Evolutionary conservation across 2,329 filamentous ascomycete species (phyloP), one percentile per base, ranked within the genome.

Genomic region (Aspergillus caelatus): DNA sequence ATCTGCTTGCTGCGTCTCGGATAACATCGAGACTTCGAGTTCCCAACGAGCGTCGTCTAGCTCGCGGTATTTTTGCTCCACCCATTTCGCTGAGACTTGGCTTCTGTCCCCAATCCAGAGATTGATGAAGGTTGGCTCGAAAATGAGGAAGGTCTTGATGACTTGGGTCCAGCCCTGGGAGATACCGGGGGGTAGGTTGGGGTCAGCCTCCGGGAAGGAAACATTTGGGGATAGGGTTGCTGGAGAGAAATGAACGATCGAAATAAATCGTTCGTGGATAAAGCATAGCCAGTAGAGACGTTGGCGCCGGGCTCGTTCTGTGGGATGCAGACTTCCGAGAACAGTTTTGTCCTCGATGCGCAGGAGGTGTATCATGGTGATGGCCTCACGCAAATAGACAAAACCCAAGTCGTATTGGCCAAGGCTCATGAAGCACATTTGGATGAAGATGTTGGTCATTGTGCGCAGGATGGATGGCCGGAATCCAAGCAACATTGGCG

Each of bases 181-280:
- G 16, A 82, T 75, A 4, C 74, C 71, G 6, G 74, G 61, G 5
- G 75, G 75, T n/a, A 82, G 73, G 4, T 72, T 74, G 11, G 75
- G 70, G 63, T 82, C 81, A 58, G 77, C 73, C 53, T 80, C 78
- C 0, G 80, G 81, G 7, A 79, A 70, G 3, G 69, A 70, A 14
- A 72, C 72, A 21, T 81, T 72, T 14, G 79, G 77, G 7, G 74
- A 75, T n/a, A 82, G 68, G 11, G 78, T 77, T 5, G 78, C 75
- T n/a, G 74, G 76, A 6, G 81, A 81, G 50, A 84, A 84, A 45
- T 84, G 80, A 4, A 83, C 75, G 30, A 86, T 81, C 39, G 82
- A 82, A n/a, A 84, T 69, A 68, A 86, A 87, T 19, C 85, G 81
- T 69, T 87, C 85, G 63, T 86, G 84, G 36, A 87, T 84, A 67